These are phyloP conservation scores for Pseudonectria foliicola DNA, from an alignment of 2,329 filamentous ascomycete genomes.

Conservation along the genomic window DNA sequence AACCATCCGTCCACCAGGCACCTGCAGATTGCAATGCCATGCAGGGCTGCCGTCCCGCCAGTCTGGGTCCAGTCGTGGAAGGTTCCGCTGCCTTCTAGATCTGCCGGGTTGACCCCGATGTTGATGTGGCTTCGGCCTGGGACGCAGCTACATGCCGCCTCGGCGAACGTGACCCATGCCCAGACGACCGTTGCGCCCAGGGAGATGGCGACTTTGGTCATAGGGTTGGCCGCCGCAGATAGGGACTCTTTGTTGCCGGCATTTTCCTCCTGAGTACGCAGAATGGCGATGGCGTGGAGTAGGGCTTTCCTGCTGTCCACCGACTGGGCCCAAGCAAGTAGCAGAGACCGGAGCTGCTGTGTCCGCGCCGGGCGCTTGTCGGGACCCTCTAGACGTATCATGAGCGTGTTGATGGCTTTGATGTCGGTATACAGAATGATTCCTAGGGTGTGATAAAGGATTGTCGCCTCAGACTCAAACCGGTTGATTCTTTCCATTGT, in stretches of 20 bases:
- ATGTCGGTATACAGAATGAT: slow-evolving; percentile 31
- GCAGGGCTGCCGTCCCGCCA: slow-evolving; percentile 17
- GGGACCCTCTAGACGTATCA: slow-evolving; percentile 9
- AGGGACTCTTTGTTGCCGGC: slow-evolving; percentile 10
- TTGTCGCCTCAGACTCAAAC: slow-evolving; percentile 25
- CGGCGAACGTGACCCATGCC: slow-evolving; percentile 27
- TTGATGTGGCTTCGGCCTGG: slow-evolving; percentile 18
- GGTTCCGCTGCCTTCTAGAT: slow-evolving; percentile 18
- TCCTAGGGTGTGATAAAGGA: slow-evolving; percentile 30
- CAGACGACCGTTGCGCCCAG: slow-evolving; percentile 28
- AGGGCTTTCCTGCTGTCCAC: slow-evolving; percentile 25
- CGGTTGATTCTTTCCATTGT: slow-evolving; percentile 23
- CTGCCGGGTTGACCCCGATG: slow-evolving; percentile 11
- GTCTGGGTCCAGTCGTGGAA: slow-evolving; percentile 24
- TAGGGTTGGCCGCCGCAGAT: slow-evolving; percentile 22
- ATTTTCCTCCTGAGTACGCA: slow-evolving; percentile 20
- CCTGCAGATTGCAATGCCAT: slow-evolving; percentile 24
- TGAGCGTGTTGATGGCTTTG: slow-evolving; percentile 21
- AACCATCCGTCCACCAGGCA: slow-evolving; percentile 23
- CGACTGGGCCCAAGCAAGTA: slow-evolving; percentile 25
- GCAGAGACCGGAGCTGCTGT: slow-evolving; percentile 12
- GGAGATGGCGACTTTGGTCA: slow-evolving; percentile 26
- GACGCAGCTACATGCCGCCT: slow-evolving; percentile 21
- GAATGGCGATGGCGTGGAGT: slow-evolving; percentile 26
- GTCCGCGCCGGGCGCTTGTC: slow-evolving; percentile 8